Evolutionary conservation across 495 filamentous ascomycete genomes (phyloP).

Genomic region (Daldinia bambusicola): DNA sequence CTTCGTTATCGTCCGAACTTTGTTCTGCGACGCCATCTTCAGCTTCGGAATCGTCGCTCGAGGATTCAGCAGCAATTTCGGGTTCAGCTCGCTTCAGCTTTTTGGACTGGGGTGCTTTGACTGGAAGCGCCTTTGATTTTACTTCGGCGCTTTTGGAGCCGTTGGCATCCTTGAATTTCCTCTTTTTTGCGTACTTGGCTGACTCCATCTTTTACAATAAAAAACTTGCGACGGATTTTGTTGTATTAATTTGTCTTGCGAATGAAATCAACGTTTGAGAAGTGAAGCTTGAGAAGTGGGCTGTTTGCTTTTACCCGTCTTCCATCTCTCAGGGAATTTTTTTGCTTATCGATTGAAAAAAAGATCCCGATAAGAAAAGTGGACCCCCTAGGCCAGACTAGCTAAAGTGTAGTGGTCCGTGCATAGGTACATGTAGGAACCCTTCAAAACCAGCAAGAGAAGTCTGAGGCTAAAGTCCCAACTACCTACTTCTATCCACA

Average conservation of each 20-base stretch:
- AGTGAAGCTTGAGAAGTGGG: conserved; percentile 18
- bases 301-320: conserved; percentile 1
- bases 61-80: conserved; percentile 30
- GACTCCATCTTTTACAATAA: conserved; percentile 51
- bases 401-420: not conserved
- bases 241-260: not conserved
- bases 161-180: conserved; percentile 57
- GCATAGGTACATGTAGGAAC: not conserved
- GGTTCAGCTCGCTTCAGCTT: conserved; percentile 46
- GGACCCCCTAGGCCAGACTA: not conserved
- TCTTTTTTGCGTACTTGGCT: conserved; percentile 57
- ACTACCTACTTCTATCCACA: not conserved
- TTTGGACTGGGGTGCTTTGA: conserved; percentile 43
- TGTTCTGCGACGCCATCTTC: conserved; percentile 47
- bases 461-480: not conserved
- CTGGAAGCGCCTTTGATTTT: conserved; percentile 25
- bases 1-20: conserved; percentile 37
- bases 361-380: conserved; percentile 12
- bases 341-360: conserved; percentile 43
- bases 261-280: not conserved
- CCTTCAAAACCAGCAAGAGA: not conserved
- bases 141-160: conserved; percentile 42
- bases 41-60: conserved; percentile 36
- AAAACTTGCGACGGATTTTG: conserved; percentile 11
- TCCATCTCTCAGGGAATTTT: conserved; percentile 26